Conservation (phyloP, 2,329 filamentous ascomycete genomes). For the Talaromyces atroroseus region DNA sequence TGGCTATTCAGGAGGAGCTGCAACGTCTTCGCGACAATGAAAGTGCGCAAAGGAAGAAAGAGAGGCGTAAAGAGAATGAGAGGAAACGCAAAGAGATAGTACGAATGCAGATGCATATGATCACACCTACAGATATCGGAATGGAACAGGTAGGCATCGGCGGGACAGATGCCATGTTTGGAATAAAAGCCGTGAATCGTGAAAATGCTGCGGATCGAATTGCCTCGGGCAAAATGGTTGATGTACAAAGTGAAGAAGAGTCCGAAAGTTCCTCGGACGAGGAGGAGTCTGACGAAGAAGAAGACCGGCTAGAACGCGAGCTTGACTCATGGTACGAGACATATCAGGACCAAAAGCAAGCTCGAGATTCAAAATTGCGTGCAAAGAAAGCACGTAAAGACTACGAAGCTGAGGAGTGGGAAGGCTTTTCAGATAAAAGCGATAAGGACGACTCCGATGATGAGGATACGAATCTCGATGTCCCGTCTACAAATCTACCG, state of each 20-base stretch:
- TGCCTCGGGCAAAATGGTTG: slow-evolving; percentile 70
- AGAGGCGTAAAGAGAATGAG: slow-evolving; percentile 83
- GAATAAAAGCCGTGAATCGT: slow-evolving; percentile 74
- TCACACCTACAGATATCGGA: slow-evolving; percentile 89
- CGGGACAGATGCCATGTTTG: slow-evolving; percentile 81
- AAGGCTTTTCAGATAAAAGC: slow-evolving; percentile 70
- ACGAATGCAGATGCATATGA: slow-evolving; percentile 98
- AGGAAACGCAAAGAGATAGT: slow-evolving; percentile 89
- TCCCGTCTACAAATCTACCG: slow-evolving; percentile 27
- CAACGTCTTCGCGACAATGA: slow-evolving; percentile 77
- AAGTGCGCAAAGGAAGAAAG: slow-evolving; percentile 69
- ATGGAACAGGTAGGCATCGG: slow-evolving; percentile 76
- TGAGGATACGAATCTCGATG: slow-evolving; percentile 40
- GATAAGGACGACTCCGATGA: slow-evolving; percentile 56
- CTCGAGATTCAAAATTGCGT: slow-evolving; percentile 76
- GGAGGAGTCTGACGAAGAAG: slow-evolving; percentile 67
- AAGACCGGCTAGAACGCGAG: slow-evolving; percentile 74
- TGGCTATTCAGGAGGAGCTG: slow-evolving; percentile 82
- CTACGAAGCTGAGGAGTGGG: slow-evolving; percentile 83
- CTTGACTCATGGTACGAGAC: slow-evolving; percentile 82
- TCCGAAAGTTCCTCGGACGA: slow-evolving; percentile 51
- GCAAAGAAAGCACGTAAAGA: slow-evolving; percentile 83
- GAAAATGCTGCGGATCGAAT: slow-evolving; percentile 64
- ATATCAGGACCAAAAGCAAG: slow-evolving; percentile 74
- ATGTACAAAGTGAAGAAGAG: slow-evolving; percentile 54